phyloP scores from a whole-genome alignment of 257 asterid species.

The Solanum acaule region DNA sequence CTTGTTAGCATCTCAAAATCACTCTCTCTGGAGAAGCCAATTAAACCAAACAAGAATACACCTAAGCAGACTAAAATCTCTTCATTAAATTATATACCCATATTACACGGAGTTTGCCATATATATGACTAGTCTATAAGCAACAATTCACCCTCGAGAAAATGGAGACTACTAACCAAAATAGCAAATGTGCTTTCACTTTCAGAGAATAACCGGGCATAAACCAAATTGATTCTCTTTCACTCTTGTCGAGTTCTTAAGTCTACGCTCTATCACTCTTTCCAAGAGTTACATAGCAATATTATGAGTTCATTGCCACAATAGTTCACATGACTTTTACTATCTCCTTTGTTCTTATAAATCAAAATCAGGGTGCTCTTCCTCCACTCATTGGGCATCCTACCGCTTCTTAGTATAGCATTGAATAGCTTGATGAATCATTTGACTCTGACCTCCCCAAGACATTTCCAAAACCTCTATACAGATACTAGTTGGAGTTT shows the following conservation, averaged over 20 bases:
- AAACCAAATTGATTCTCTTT: background rate
- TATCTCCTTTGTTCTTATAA: background rate
- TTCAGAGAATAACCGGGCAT: slow-evolving; percentile 17
- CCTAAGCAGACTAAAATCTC: background rate
- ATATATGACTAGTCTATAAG: background rate
- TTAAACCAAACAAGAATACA: background rate
- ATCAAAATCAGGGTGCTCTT: background rate
- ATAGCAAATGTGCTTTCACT: slow-evolving; percentile 15
- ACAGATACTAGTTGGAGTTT: background rate
- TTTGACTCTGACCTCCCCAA: background rate
- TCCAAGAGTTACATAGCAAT: background rate
- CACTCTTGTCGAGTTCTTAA: background rate
- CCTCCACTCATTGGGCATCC: background rate
- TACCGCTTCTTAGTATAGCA: background rate
- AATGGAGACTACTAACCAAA: background rate
- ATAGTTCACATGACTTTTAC: background rate
- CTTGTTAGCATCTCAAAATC: background rate
- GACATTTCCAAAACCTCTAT: background rate
- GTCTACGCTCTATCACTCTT: background rate
- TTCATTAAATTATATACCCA: background rate
- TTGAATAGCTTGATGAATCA: background rate
- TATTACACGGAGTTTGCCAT: background rate
- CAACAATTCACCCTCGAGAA: background rate
- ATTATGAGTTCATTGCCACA: background rate
- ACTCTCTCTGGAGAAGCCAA: background rate